Evolutionary conservation across 225 moss, liverwort and hornwort species (phyloP), one percentile per base, ranked within the genome.

Genomic region (Anthoceros angustus): DNA sequence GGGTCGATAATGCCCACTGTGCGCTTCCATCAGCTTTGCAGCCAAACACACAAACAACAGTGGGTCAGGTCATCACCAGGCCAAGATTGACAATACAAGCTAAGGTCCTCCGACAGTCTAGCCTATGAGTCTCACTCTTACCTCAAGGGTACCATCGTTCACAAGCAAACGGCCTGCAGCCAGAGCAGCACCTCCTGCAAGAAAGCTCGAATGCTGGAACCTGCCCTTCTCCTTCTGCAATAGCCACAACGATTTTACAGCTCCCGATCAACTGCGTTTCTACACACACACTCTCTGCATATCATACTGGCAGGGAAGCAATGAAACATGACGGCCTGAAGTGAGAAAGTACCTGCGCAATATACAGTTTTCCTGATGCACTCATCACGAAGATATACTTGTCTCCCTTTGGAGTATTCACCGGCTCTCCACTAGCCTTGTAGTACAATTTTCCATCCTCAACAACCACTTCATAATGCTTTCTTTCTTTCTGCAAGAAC

Each of bases 361-460:
- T 83, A 63, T 95, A 95, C 2, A 95, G 70, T 63, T 83, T 83
- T 74, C 88, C 88, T 73, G 23, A 77, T 32, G 94, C 86, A 66
- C 94, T 86, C 94, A 88, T 84, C 43, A 95, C 88, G 69, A 95
- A 95, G 65, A 95, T 95, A 87, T 90, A 95, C 69, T 86, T 86
- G 64, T 90, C 83, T 62, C 84, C 86, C 69, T 67, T 68, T 3
- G 94, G 80, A 16, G 94, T 95, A 71, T 90, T 77, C 45, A 95
- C 79, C 8, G 77, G 85, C 65, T 85, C 69, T 24, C 72, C 74
- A 43, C 73, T 82, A 69, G 77, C 21, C 73, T 85, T 85, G 65
- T 84, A 77, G 21, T 81, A 65, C 24, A 95, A 86, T 75, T 90
- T 90, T 42, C 94, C 94, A 65, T 88, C 75, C 68, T 83, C 71